phyloP scores from a whole-genome alignment of 1,139 yeast genomes.

The Saccharomyces hybrid region DNA sequence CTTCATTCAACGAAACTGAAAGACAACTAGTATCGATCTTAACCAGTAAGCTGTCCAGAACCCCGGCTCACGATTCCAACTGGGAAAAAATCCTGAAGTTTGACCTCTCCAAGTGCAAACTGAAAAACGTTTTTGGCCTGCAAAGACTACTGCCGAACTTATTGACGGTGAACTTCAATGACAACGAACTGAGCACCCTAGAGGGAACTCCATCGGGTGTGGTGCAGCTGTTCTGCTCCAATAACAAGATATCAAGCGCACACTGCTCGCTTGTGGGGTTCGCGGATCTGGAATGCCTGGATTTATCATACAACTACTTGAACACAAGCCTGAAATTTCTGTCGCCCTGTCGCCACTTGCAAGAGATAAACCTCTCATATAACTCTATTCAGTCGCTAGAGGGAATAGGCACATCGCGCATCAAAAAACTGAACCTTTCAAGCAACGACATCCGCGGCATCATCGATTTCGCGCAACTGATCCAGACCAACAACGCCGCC shows the following conservation, averaged over 20 bases:
- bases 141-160: conserved; percentile 21
- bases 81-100: conserved; percentile 17
- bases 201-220: conserved; percentile 17
- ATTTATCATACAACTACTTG: conserved; percentile 18
- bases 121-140: conserved; percentile 19
- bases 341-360: conserved; percentile 16
- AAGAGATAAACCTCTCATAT: conserved; percentile 19
- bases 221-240: conserved; percentile 12
- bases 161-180: conserved; percentile 14
- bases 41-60: conserved; percentile 17
- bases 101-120: conserved; percentile 10
- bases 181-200: conserved; percentile 18
- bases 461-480: conserved; percentile 14
- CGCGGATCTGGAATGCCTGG: conserved; percentile 21
- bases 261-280: conserved; percentile 14
- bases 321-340: conserved; percentile 16
- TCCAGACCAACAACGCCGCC: conserved; percentile 3
- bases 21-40: conserved; percentile 20
- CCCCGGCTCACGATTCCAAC: conserved; percentile 1
- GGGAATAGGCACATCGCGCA: conserved; percentile 12
- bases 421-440: conserved; percentile 17
- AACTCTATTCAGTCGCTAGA: conserved; percentile 20
- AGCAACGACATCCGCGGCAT: conserved; percentile 22
- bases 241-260: conserved; percentile 17
- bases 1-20: conserved; percentile 21